Base-by-base conservation (phyloP, 192 early-diverging fungal species). In the Backusella tarrabulga region DNA sequence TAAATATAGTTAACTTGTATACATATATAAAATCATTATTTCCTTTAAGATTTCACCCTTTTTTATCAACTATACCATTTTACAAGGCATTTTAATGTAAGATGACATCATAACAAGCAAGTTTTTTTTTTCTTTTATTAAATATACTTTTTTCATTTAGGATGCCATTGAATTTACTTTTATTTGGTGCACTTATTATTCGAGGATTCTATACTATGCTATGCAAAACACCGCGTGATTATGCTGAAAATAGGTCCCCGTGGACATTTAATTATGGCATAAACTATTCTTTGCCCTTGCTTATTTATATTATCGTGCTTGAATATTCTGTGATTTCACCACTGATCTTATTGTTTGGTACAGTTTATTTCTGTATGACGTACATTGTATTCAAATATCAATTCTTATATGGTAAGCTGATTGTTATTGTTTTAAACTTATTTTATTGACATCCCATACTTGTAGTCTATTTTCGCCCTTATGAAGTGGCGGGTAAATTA, bases 301-400 rank as follows among this genome's bases (percentile, higher is more conserved):
- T 95, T 26, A 86, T 92, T 6, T 92, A 93, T 66, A 84, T 89
- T 14, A 88, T 95, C n/a, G 87, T 88, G 23, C 75, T 95, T 74
- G 85, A 90, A n/a, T 95, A 95, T 80, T 92, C 91, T 34, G 87
- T 87, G 19, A 87, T 95, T n/a, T 84, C 86, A 42, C 93, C 93
- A 15, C 77, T 92, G n/a, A 93, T 95, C 34, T 81, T 95, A 15
- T 46, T 90, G 2, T 90, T 91, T 79, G 91, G 90, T 0, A 78
- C 86, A 5, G 74, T 92, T 6, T 95, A 92, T 78, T 94, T 89
- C 79, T 81, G 82, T 11, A 76, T 92, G 14, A 88, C 86, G 0
- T 92, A 89, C 36, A 68, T 93, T 14, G 88, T 90, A 7, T 91
- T 86, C 86, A 94, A 94, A 76, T 95, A 95, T 76, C 86, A 90